phyloP scores from a whole-genome alignment of 441 rosid genomes.

The Erodium texanum region DNA sequence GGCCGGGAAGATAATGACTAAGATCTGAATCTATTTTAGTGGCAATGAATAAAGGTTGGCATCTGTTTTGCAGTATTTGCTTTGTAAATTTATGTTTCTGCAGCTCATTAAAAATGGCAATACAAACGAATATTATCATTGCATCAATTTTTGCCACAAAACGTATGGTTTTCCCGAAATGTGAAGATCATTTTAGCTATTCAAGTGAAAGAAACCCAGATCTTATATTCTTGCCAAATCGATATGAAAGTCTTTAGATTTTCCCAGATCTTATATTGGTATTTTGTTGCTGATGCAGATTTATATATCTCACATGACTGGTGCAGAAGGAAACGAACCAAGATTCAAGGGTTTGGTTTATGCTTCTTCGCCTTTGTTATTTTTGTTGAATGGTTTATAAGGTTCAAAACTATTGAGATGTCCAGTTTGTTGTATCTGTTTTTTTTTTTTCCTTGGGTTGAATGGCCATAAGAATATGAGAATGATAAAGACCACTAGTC shows the following conservation, averaged over 20 bases:
- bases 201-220: background rate
- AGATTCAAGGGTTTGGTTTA: background rate
- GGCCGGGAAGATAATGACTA: constrained; percentile 73
- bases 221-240: too few relatives aligned
- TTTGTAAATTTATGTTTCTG: background rate
- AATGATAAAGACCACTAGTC: background rate
- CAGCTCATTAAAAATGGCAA: too few relatives aligned
- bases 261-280: background rate
- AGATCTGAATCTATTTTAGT: constrained; percentile 6
- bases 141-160: too few relatives aligned
- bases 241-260: too few relatives aligned
- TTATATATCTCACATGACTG: constrained; percentile 13
- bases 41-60: constrained; percentile 38
- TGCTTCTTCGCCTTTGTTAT: background rate
- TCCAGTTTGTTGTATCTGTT: background rate
- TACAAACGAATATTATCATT: background rate
- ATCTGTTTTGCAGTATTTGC: background rate
- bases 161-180: too few relatives aligned
- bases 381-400: background rate
- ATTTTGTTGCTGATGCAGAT: constrained; percentile 12
- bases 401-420: background rate
- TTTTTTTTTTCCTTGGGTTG: background rate
- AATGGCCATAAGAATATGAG: background rate
- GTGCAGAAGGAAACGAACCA: constrained; percentile 13
- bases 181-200: background rate